A percentile compares a stretch with the other conserved stretches of the same genome.
Conservation (phyloP, 2,329 filamentous ascomycete genomes). For the Fusarium sulawesiense region DNA sequence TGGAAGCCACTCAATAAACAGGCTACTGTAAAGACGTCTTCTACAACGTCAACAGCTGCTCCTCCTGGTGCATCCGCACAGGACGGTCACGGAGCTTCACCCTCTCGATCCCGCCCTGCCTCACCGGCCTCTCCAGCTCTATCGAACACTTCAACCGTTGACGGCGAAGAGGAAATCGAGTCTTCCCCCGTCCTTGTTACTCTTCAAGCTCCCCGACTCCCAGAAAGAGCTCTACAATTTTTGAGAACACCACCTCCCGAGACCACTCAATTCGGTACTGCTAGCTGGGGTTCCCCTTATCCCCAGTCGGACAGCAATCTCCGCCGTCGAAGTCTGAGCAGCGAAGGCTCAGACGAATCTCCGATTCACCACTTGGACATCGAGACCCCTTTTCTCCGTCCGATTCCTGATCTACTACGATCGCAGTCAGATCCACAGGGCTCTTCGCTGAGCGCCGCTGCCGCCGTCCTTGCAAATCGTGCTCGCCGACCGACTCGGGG, state of each 20-base stretch:
- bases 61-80: constrained; percentile 71
- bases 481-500: constrained; percentile 69
- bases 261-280: constrained; percentile 69
- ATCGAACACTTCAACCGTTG: constrained; percentile 71
- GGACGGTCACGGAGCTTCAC: constrained; percentile 61
- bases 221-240: constrained; percentile 65
- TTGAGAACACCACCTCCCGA: constrained; percentile 65
- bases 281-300: constrained; percentile 94
- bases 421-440: constrained; percentile 45
- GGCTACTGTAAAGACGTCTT: constrained; percentile 66
- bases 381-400: constrained; percentile 71
- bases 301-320: constrained; percentile 70
- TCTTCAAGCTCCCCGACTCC: constrained; percentile 68
- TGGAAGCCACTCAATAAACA: constrained; percentile 37
- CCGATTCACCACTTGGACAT: constrained; percentile 71
- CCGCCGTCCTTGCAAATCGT: constrained; percentile 72
- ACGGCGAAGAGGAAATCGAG: constrained; percentile 65
- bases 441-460: constrained; percentile 62
- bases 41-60: constrained; percentile 60
- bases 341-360: constrained; percentile 69
- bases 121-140: constrained; percentile 68
- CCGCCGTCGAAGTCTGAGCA: constrained; percentile 65
- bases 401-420: constrained; percentile 60
- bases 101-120: constrained; percentile 49
- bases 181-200: constrained; percentile 69